Conservation (phyloP, 495 filamentous ascomycete genomes). For the Xylona heveae region DNA sequence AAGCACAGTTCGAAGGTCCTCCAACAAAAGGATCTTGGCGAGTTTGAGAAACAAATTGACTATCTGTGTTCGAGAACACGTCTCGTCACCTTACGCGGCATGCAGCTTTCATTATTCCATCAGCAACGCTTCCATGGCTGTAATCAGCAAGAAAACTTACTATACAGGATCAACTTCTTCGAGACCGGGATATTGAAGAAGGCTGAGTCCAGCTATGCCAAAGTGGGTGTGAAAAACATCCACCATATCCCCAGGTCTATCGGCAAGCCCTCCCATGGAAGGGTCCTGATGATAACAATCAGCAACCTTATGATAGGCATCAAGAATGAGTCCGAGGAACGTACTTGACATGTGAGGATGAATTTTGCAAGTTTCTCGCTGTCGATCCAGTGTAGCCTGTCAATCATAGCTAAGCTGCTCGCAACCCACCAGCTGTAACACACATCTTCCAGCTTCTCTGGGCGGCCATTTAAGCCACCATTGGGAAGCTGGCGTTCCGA, state of each 20-base stretch:
- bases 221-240: conserved; percentile 95
- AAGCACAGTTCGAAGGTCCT: too few species aligned
- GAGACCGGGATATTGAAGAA: conserved; percentile 55
- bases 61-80: conserved; percentile 22
- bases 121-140: background rate
- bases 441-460: conserved; percentile 89
- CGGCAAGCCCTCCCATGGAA: conserved; percentile 67
- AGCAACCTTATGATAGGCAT: background rate
- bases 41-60: conserved; percentile 4
- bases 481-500: conserved; percentile 75
- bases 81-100: conserved; percentile 45
- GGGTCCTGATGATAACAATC: conserved; percentile 35
- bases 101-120: conserved; percentile 29
- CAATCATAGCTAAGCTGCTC: conserved; percentile 76
- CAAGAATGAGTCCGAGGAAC: conserved; percentile 7
- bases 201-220: conserved; percentile 69
- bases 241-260: conserved; percentile 82
- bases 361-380: conserved; percentile 50
- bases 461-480: conserved; percentile 81
- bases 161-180: conserved; percentile 74
- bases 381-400: conserved; percentile 79
- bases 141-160: conserved; percentile 35
- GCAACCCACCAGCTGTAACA: conserved; percentile 99
- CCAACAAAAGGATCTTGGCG: background rate
- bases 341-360: conserved; percentile 61